Evolutionary conservation across 2,329 filamentous ascomycete species (phyloP).

Genomic region (Nemania bipapillata): DNA sequence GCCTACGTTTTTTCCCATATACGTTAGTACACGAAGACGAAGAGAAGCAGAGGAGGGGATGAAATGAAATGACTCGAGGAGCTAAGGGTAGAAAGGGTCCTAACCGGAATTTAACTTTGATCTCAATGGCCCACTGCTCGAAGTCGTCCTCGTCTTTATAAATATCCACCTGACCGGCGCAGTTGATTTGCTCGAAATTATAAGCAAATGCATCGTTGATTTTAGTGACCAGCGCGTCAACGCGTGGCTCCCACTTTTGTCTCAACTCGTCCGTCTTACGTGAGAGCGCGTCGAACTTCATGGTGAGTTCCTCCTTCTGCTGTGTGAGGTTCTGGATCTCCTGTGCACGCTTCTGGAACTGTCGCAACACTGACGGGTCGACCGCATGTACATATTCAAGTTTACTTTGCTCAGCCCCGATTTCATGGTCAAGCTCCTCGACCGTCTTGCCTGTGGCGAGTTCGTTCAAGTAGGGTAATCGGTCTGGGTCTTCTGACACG

Average conservation of each 20-base stretch:
- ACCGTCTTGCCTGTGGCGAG: conserved; percentile 63
- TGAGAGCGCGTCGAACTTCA: conserved; percentile 65
- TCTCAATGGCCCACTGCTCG: conserved; percentile 91
- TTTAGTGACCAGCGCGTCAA: conserved; percentile 79
- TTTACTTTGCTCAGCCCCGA: conserved; percentile 77
- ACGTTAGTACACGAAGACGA: no score
- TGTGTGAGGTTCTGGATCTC: conserved; percentile 74
- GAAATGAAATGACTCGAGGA: no score
- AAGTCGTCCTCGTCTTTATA: conserved; percentile 93
- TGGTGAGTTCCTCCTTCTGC: conserved; percentile 65
- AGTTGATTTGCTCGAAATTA: conserved; percentile 94
- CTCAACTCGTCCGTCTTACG: conserved; percentile 73
- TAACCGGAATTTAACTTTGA: conserved; percentile 93
- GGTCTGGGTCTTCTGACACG: conserved; percentile 54
- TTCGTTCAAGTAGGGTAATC: conserved; percentile 56
- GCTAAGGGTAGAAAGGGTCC: conserved; percentile 44
- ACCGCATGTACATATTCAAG: conserved; percentile 83
- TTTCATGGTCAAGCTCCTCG: conserved; percentile 76
- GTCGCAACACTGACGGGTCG: conserved; percentile 77
- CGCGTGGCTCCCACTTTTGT: conserved; percentile 80
- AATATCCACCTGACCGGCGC: conserved; percentile 87
- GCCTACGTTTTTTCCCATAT: conserved; percentile 64
- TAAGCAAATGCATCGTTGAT: conserved; percentile 93
- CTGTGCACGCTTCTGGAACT: conserved; percentile 77
- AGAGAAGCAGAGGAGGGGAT: neutral